Percentiles rank a stretch among this genome's conserved stretches.
phyloP scores from a whole-genome alignment of 495 filamentous ascomycete genomes.

The Daldinia loculata region DNA sequence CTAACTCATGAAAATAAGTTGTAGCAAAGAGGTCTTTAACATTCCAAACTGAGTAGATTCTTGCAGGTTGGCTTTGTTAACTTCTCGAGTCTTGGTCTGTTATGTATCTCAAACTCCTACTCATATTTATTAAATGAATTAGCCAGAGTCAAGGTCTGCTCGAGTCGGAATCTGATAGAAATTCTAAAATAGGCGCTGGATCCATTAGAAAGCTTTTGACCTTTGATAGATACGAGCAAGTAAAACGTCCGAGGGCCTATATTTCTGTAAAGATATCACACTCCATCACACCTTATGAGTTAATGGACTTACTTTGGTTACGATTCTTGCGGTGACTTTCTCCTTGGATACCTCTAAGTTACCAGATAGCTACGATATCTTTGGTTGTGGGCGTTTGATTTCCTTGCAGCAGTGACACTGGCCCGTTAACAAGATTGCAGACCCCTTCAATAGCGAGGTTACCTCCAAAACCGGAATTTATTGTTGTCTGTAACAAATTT shows the following conservation, averaged over 20 bases:
- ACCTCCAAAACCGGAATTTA: conserved; percentile 40
- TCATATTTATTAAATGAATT: too few relatives aligned
- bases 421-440: conserved; percentile 33
- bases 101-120: neutral
- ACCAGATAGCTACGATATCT: conserved; percentile 26
- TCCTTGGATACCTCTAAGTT: too few relatives aligned
- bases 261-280: too few relatives aligned
- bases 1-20: too few relatives aligned
- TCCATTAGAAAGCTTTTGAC: neutral
- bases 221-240: too few relatives aligned
- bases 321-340: too few relatives aligned
- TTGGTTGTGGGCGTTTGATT: conserved; percentile 2
- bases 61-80: too few relatives aligned
- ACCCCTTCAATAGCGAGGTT: conserved; percentile 42
- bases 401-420: conserved; percentile 23
- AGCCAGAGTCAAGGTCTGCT: neutral
- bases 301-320: too few relatives aligned
- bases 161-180: neutral
- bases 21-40: too few relatives aligned
- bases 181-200: neutral
- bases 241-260: too few relatives aligned
- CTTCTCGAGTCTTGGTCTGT: neutral
- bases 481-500: conserved; percentile 19
- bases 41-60: too few relatives aligned
- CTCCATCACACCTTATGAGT: too few relatives aligned